These are phyloP conservation scores for Thraustochytrium striatum DNA, from an alignment of 352 stramenopile species.

Conservation along the genomic window DNA sequence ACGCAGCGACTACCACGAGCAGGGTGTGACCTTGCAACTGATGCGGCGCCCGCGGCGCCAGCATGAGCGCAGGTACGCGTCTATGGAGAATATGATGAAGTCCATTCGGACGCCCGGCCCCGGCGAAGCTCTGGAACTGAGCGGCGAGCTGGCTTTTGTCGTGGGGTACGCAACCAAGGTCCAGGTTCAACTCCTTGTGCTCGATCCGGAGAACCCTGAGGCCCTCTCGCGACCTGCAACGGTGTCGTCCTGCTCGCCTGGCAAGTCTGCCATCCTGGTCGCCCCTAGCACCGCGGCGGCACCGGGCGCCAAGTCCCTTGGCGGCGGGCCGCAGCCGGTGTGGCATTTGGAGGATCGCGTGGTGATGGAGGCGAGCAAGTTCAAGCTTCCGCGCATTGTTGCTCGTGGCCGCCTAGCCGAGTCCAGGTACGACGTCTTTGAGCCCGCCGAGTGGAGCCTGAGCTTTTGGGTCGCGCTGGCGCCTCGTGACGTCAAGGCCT, in stretches of 20 bases:
- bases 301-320: background rate
- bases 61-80: too few relatives aligned
- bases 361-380: background rate
- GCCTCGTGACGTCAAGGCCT: background rate
- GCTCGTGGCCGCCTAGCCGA: background rate
- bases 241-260: background rate
- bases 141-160: too few relatives aligned
- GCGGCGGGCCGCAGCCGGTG: background rate
- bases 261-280: background rate
- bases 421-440: background rate
- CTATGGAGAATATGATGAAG: too few relatives aligned
- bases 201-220: background rate
- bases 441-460: constrained; percentile 30
- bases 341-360: background rate
- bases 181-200: background rate
- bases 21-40: background rate
- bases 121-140: too few relatives aligned
- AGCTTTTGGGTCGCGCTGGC: constrained; percentile 50
- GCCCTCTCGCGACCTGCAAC: background rate
- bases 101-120: too few relatives aligned
- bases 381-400: background rate
- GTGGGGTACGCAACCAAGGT: too few relatives aligned
- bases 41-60: background rate
- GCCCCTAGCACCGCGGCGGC: background rate
- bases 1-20: too few relatives aligned